Percentiles rank a stretch among this genome's conserved stretches.
Evolutionary conservation across 768 basidiomycete genomes (phyloP).

Genomic region (Boletus tylopilopsis): DNA sequence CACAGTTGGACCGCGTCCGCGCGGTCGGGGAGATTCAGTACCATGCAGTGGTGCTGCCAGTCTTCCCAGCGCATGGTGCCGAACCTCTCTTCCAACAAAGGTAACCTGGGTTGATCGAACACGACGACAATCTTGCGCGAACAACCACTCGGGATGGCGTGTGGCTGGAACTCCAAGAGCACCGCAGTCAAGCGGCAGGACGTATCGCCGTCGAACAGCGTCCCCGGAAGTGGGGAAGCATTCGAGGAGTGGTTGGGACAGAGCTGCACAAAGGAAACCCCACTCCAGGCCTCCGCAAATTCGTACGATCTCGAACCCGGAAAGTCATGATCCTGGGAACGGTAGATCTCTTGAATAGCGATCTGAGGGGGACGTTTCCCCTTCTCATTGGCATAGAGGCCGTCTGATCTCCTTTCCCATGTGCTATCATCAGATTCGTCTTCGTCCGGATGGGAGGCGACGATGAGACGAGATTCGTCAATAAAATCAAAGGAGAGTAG

Average conservation of each 20-base stretch:
- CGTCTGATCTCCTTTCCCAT: slow-evolving; percentile 30
- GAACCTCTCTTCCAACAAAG: slow-evolving; percentile 40
- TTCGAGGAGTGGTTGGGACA: slow-evolving; percentile 46
- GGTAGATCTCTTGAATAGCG: slow-evolving; percentile 20
- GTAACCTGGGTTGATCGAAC: slow-evolving; percentile 51
- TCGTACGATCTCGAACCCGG: slow-evolving; percentile 38
- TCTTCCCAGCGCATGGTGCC: slow-evolving; percentile 50
- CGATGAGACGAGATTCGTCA: slow-evolving; percentile 23
- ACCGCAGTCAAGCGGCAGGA: slow-evolving; percentile 44
- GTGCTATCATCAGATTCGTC: slow-evolving; percentile 30
- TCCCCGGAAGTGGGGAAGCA: slow-evolving; percentile 34
- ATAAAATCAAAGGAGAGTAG: slow-evolving; percentile 30
- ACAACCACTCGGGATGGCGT: slow-evolving; percentile 32
- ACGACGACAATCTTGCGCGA: slow-evolving; percentile 46
- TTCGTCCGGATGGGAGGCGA: slow-evolving; percentile 31
- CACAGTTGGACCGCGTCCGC: slow-evolving; percentile 29
- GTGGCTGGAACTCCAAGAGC: slow-evolving; percentile 40
- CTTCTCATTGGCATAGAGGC: slow-evolving; percentile 28
- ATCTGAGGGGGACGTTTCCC: slow-evolving; percentile 32
- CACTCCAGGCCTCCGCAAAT: slow-evolving; percentile 50
- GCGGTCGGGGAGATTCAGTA: slow-evolving; percentile 31
- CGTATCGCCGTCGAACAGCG: slow-evolving; percentile 58
- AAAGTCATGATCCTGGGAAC: slow-evolving; percentile 5
- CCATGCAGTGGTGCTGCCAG: slow-evolving; percentile 43
- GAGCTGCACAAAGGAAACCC: slow-evolving; percentile 42